Conservation (phyloP, 192 early-diverging fungal genomes). For the Gaertneriomyces sp. region DNA sequence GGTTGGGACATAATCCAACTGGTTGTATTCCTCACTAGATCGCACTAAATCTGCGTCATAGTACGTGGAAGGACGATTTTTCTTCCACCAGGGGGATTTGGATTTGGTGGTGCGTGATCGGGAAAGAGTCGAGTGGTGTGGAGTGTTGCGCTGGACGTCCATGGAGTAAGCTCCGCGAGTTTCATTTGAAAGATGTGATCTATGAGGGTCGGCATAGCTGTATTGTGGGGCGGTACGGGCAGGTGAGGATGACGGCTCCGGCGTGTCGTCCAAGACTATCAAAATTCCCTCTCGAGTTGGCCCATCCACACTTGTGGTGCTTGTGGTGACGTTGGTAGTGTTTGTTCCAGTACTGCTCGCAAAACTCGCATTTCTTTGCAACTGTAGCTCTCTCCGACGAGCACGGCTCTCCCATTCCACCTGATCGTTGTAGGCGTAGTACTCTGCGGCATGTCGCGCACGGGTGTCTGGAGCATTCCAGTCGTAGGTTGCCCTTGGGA, state of each 20-base stretch:
- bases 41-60: not conserved
- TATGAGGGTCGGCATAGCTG: not conserved
- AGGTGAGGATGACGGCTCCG: not conserved
- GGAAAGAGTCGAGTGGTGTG: not conserved
- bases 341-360: not conserved
- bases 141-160: not conserved
- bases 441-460: constrained; percentile 4
- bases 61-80: not conserved
- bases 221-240: not conserved
- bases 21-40: constrained; percentile 9
- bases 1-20: constrained; percentile 2
- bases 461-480: constrained; percentile 4
- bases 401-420: not conserved
- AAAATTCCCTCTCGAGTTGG: not conserved
- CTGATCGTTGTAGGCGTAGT: not conserved
- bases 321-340: not conserved
- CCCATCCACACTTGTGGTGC: not conserved
- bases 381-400: not conserved
- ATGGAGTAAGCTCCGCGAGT: not conserved
- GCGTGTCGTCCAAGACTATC: not conserved
- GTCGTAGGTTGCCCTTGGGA: constrained; percentile 3
- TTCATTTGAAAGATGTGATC: not conserved
- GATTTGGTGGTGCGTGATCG: not conserved
- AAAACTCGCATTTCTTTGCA: not conserved
- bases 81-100: constrained; percentile 6